Conservation (phyloP, 2,329 filamentous ascomycete species). For the Penicillium hesseltinei region DNA sequence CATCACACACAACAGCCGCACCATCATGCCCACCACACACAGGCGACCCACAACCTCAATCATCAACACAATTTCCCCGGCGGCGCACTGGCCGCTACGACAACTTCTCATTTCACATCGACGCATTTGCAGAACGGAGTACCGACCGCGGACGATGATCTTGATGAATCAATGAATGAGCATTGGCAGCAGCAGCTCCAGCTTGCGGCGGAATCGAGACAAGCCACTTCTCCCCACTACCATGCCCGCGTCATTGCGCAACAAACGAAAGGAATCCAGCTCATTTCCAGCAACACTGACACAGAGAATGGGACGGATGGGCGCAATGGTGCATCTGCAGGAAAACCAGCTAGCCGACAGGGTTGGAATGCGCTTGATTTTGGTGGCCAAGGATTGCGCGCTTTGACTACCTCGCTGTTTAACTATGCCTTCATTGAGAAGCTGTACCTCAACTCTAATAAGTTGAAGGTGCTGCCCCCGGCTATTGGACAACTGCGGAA, state of each 20-base stretch:
- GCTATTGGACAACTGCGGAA: constrained; percentile 79
- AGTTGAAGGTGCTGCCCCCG: constrained; percentile 74
- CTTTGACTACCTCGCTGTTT: constrained; percentile 77
- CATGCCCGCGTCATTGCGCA: constrained; percentile 56
- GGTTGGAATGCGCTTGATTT: constrained; percentile 94
- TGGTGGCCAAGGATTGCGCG: constrained; percentile 89
- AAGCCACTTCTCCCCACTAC: constrained; percentile 69
- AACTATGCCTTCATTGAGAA: constrained; percentile 85
- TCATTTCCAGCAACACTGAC: constrained; percentile 49
- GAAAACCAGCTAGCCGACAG: constrained; percentile 60
- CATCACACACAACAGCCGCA: constrained; percentile 46
- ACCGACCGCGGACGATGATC: constrained; percentile 53
- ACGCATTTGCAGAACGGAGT: constrained; percentile 61
- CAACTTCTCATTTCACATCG: constrained; percentile 58
- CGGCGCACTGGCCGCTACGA: constrained; percentile 45
- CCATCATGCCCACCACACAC: constrained; percentile 45
- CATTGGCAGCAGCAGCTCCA: constrained; percentile 89
- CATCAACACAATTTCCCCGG: constrained; percentile 53
- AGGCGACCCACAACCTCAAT: constrained; percentile 43
- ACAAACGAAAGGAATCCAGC: constrained; percentile 47
- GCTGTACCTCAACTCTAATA: constrained; percentile 92
- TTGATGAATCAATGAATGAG: constrained; percentile 59
- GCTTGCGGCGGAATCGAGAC: constrained; percentile 69
- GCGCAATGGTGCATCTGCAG: constrained; percentile 64
- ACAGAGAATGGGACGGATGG: constrained; percentile 53